Percentiles rank a stretch among this genome's conserved stretches.
phyloP scores from a whole-genome alignment of 1,284 basidiomycete genomes.

The Blastosporella zonata region DNA sequence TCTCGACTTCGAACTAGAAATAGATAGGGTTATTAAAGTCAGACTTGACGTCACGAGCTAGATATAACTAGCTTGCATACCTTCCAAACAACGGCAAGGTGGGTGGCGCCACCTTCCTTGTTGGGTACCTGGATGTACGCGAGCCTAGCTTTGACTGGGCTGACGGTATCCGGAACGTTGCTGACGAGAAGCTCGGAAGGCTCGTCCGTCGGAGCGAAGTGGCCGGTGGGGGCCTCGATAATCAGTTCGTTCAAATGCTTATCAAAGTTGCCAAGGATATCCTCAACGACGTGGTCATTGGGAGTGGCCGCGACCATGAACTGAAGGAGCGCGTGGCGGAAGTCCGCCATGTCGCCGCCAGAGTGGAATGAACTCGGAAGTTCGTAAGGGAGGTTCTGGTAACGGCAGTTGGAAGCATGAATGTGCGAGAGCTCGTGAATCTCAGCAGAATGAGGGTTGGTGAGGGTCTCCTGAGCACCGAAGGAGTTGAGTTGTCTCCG shows the following conservation, averaged over 20 bases:
- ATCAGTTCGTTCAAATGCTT: conserved; percentile 49
- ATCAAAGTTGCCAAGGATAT: conserved; percentile 52
- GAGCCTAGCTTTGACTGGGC: conserved; percentile 68
- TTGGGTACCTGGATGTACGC: conserved; percentile 73
- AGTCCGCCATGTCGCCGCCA: conserved; percentile 34
- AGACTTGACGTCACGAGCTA: background rate
- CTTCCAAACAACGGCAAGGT: conserved; percentile 70
- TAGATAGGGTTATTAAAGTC: conserved; percentile 9
- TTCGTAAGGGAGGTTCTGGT: conserved; percentile 29
- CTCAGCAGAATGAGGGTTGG: conserved; percentile 17
- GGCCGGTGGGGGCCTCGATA: conserved; percentile 39
- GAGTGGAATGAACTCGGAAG: conserved; percentile 19
- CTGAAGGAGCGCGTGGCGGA: conserved; percentile 62
- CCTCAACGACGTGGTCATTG: conserved; percentile 41
- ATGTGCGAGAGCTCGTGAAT: conserved; percentile 40
- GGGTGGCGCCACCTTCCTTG: conserved; percentile 46
- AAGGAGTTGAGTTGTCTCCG: conserved; percentile 23
- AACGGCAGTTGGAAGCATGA: conserved; percentile 55
- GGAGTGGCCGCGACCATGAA: conserved; percentile 80
- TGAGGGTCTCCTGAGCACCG: conserved; percentile 39
- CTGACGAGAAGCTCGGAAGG: conserved; percentile 40
- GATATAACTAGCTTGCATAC: conserved; percentile 31
- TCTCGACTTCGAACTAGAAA: conserved; percentile 75
- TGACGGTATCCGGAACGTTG: conserved; percentile 69
- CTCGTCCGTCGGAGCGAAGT: conserved; percentile 48